Conservation (phyloP, 257 asterid genomes). For the Forsythia suspensa region DNA sequence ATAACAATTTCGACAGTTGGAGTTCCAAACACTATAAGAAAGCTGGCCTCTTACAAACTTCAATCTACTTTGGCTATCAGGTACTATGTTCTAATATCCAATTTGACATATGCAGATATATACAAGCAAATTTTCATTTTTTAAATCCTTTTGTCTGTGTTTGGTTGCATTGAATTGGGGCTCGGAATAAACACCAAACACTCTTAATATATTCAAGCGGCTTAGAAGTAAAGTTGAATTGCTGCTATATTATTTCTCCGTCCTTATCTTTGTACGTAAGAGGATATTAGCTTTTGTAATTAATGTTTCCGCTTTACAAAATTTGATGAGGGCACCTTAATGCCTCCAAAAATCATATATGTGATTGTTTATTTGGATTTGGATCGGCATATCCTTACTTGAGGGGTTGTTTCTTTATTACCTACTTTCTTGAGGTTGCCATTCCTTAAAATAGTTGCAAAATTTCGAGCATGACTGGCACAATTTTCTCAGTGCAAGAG, state of each 20-base stretch:
- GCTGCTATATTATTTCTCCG: background rate
- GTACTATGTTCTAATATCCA: slow-evolving; percentile 32
- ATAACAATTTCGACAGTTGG: slow-evolving; percentile 97
- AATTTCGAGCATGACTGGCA: background rate
- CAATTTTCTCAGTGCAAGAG: background rate
- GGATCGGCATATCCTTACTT: background rate
- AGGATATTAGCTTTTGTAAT: background rate
- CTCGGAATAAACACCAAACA: background rate
- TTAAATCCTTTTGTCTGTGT: background rate
- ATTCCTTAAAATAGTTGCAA: background rate
- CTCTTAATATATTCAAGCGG: background rate
- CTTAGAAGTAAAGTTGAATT: background rate
- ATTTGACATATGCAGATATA: background rate
- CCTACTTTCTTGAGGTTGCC: background rate
- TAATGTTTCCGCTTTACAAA: background rate
- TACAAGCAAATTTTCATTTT: background rate
- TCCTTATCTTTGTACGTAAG: background rate
- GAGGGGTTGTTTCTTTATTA: background rate
- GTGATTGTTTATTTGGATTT: background rate
- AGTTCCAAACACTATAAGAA: slow-evolving; percentile 88
- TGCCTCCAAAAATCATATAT: background rate
- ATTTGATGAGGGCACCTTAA: background rate
- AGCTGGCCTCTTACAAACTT: slow-evolving; percentile 86
- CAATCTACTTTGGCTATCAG: slow-evolving; percentile 95
- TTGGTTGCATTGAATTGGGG: background rate